Conservation (phyloP, 2,329 filamentous ascomycete species). For the Aspergillus flavus region DNA sequence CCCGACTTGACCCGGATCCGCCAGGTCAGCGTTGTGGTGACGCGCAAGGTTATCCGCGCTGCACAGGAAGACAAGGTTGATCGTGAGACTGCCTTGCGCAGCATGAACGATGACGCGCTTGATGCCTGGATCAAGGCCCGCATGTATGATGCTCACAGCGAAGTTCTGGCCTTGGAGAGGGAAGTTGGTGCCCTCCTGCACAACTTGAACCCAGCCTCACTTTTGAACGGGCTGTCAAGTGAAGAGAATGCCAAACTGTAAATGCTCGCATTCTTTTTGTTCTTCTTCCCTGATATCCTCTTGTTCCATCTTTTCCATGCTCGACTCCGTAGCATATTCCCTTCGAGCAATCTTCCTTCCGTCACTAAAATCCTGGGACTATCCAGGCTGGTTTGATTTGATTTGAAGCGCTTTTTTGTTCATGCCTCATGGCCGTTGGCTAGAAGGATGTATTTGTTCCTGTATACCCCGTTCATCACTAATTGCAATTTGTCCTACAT, state of each 20-base stretch:
- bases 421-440: slow-evolving; percentile 15
- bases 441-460: slow-evolving; percentile 20
- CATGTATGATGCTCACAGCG: slow-evolving; percentile 54
- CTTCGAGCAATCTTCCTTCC: slow-evolving; percentile 5
- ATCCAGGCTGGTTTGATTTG: slow-evolving; percentile 21
- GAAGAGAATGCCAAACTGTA: slow-evolving; percentile 41
- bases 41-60: slow-evolving; percentile 89
- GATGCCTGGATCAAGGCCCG: slow-evolving; percentile 52
- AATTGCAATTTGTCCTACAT: slow-evolving; percentile 19
- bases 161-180: slow-evolving; percentile 50
- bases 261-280: slow-evolving; percentile 17
- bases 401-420: slow-evolving; percentile 24
- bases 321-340: background rate
- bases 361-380: slow-evolving; percentile 17
- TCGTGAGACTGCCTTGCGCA: slow-evolving; percentile 48
- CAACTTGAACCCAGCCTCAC: slow-evolving; percentile 30
- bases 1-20: slow-evolving; percentile 88
- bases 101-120: slow-evolving; percentile 46
- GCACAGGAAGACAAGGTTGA: slow-evolving; percentile 79
- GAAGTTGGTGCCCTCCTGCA: slow-evolving; percentile 49
- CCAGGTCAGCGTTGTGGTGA: slow-evolving; percentile 83
- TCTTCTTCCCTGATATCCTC: background rate
- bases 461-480: slow-evolving; percentile 27
- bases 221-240: slow-evolving; percentile 25
- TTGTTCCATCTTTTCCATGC: background rate